These are phyloP conservation scores for Ogataea paraovalis DNA, from an alignment of 805 yeast species.

Conservation along the genomic window DNA sequence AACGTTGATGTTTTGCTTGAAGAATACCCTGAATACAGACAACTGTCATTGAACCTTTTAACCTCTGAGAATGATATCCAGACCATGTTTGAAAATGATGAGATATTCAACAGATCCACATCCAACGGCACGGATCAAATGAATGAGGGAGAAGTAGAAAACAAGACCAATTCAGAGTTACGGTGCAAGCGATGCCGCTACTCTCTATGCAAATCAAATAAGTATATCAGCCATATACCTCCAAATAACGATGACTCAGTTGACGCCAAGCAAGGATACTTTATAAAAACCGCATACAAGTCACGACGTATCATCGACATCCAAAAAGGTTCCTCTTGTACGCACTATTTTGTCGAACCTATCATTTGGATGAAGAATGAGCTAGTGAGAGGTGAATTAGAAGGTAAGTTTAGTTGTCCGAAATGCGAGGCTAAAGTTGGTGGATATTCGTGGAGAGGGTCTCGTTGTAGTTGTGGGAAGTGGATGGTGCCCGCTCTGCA, in stretches of 20 bases:
- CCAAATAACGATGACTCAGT: constrained; percentile 54
- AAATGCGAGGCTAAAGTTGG: constrained; percentile 85
- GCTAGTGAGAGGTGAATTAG: constrained; percentile 67
- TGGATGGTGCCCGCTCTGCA: constrained; percentile 95
- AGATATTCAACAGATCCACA: no score
- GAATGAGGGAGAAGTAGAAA: no score
- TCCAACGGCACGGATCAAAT: no score
- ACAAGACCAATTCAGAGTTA: constrained; percentile 25
- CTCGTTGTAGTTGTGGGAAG: constrained; percentile 88
- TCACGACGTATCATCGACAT: constrained; percentile 57
- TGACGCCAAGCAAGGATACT: constrained; percentile 61
- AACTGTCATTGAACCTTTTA: constrained; percentile 34
- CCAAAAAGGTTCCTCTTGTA: constrained; percentile 62
- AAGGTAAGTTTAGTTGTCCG: constrained; percentile 85
- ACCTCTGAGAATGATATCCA: constrained; percentile 24
- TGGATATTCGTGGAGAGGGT: constrained; percentile 91
- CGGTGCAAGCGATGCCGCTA: constrained; percentile 84
- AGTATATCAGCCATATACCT: constrained; percentile 61
- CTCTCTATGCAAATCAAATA: constrained; percentile 56
- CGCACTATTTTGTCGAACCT: constrained; percentile 87
- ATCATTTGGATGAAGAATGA: constrained; percentile 88
- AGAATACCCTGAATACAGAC: constrained; percentile 34
- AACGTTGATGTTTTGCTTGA: constrained; percentile 24
- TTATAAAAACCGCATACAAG: constrained; percentile 59
- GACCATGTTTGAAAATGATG: constrained; percentile 11